Evolutionary conservation across 2,329 filamentous ascomycete species (phyloP).

Genomic region (Penicillium occitanis): DNA sequence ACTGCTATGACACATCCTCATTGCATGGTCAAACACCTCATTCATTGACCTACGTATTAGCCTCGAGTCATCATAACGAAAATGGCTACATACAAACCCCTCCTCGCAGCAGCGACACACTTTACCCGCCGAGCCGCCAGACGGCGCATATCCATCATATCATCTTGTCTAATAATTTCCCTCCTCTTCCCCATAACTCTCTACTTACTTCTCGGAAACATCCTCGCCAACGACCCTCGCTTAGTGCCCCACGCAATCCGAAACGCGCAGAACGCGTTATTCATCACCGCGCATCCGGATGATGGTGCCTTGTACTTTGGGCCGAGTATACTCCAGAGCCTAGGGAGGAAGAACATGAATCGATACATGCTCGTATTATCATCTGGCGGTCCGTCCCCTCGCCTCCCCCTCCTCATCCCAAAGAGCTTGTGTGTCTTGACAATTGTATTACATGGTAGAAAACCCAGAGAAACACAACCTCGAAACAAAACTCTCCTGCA

Average conservation of each 20-base stretch:
- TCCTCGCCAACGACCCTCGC: slow-evolving; percentile 38
- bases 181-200: slow-evolving; percentile 32
- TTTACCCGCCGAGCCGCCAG: slow-evolving; percentile 17
- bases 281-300: slow-evolving; percentile 41
- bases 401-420: too few species aligned
- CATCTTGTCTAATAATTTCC: not conserved
- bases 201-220: slow-evolving; percentile 40
- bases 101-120: slow-evolving; percentile 18
- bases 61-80: not conserved
- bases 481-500: slow-evolving; percentile 28
- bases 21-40: not conserved
- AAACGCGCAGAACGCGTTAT: slow-evolving; percentile 36
- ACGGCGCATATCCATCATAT: slow-evolving; percentile 12
- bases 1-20: not conserved
- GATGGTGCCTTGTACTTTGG: slow-evolving; percentile 32
- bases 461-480: slow-evolving; percentile 9
- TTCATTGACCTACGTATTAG: not conserved
- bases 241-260: slow-evolving; percentile 39
- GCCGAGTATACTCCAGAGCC: slow-evolving; percentile 28
- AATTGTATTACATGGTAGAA: too few species aligned
- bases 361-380: slow-evolving; percentile 28
- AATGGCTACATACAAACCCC: slow-evolving; percentile 23
- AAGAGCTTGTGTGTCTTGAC: too few species aligned
- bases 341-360: slow-evolving; percentile 22
- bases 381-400: slow-evolving; percentile 9